Conservation (phyloP, 75 land plant genomes). For the Gnetum montanum region DNA sequence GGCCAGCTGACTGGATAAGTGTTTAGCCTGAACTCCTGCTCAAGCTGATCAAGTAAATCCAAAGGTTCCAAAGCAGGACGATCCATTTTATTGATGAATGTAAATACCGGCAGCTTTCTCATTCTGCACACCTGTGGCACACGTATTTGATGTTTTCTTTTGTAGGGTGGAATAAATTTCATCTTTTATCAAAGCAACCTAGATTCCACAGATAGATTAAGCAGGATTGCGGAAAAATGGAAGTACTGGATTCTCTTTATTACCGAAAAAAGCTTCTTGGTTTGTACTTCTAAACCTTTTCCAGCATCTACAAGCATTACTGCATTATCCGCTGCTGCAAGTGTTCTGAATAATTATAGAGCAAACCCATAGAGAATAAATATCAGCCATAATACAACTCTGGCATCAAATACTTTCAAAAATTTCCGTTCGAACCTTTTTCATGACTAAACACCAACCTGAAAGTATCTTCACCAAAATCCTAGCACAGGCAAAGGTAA, state of each 20-base stretch:
- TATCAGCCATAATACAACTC: background rate
- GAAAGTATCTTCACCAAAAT: slow-evolving; percentile 44
- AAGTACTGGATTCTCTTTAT: too few species aligned
- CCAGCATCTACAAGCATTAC: slow-evolving; percentile 53
- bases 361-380: background rate
- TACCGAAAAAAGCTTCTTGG: slow-evolving; percentile 48
- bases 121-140: slow-evolving; percentile 55
- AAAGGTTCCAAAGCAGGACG: slow-evolving; percentile 42
- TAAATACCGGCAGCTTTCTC: slow-evolving; percentile 44
- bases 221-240: too few species aligned
- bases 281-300: slow-evolving; percentile 48
- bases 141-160: too few species aligned
- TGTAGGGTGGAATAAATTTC: too few species aligned
- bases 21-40: slow-evolving; percentile 38
- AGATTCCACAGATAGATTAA: too few species aligned
- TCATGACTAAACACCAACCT: slow-evolving; percentile 18
- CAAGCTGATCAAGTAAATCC: slow-evolving; percentile 42
- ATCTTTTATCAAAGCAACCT: too few species aligned
- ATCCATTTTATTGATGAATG: slow-evolving; percentile 48
- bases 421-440: too few species aligned
- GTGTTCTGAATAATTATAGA: slow-evolving; percentile 19
- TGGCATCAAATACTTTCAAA: background rate
- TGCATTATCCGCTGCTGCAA: slow-evolving; percentile 51
- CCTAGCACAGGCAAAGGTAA: slow-evolving; percentile 15
- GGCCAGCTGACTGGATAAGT: slow-evolving; percentile 51